phyloP scores from a whole-genome alignment of 257 asterid genomes.

The Petunia secreta region DNA sequence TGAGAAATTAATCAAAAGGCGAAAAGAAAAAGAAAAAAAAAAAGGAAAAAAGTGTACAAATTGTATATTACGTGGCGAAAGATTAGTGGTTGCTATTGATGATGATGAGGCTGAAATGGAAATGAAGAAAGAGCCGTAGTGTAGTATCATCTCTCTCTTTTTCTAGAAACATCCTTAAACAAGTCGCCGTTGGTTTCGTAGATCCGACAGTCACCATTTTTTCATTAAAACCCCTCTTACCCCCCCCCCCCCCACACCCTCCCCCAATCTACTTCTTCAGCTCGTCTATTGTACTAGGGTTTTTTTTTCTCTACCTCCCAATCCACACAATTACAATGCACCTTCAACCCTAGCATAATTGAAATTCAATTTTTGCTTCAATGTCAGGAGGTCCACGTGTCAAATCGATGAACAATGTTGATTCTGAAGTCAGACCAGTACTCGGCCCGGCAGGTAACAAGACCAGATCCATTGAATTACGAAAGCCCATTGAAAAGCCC shows the following conservation, averaged over 20 bases:
- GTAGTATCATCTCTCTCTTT: conserved; percentile 33
- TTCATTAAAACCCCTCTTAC: neutral
- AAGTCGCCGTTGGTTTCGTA: conserved; percentile 39
- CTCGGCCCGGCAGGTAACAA: conserved; percentile 86
- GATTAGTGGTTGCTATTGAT: neutral
- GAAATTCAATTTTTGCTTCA: conserved; percentile 13
- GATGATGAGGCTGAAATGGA: neutral
- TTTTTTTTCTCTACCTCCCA: neutral
- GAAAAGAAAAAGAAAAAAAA: neutral
- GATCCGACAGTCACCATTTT: conserved; percentile 26
- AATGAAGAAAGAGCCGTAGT: neutral
- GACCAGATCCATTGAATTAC: conserved; percentile 61
- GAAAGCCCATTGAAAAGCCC: conserved; percentile 55
- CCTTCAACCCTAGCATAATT: conserved; percentile 19
- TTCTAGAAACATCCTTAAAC: conserved; percentile 46
- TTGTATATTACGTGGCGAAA: neutral
- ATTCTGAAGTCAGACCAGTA: conserved; percentile 64
- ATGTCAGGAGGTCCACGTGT: conserved; percentile 83
- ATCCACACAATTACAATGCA: conserved; percentile 20
- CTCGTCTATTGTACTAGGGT: conserved; percentile 24
- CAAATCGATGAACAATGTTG: conserved; percentile 55
- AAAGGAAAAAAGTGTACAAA: neutral
- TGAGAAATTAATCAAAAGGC: neutral
- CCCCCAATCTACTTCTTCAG: neutral
- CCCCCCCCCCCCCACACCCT: neutral